A percentile compares a stretch with the other conserved stretches of the same genome.
Conservation (phyloP, 2,329 filamentous ascomycete genomes). For the Scolecobasidium constrictum region DNA sequence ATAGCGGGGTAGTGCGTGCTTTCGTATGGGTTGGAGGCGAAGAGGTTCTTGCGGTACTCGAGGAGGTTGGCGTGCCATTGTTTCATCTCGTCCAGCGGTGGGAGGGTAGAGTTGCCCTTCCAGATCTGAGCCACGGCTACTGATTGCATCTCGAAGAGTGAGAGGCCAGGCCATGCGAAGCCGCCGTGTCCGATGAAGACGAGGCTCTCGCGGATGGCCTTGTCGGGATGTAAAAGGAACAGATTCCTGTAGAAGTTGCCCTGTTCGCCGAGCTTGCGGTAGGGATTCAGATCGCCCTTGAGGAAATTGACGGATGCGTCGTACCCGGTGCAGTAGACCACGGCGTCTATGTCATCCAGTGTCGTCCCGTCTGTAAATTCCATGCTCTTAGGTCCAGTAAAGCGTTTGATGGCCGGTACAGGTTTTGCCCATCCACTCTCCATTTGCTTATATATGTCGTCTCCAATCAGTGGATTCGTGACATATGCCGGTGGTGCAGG, state of each 20-base stretch:
- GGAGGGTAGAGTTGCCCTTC: constrained; percentile 16
- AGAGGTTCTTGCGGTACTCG: constrained; percentile 10
- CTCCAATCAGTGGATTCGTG: constrained; percentile 19
- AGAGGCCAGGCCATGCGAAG: constrained; percentile 17
- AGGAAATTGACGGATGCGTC: constrained; percentile 74
- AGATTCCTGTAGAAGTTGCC: constrained; percentile 21
- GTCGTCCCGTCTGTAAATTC: constrained; percentile 54
- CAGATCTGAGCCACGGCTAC: constrained; percentile 23
- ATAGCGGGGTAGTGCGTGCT: constrained; percentile 16
- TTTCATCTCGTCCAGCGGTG: constrained; percentile 19
- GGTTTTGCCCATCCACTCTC: constrained; percentile 19
- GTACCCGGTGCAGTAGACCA: constrained; percentile 86
- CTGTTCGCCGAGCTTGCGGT: constrained; percentile 14
- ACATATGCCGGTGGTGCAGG: constrained; percentile 18
- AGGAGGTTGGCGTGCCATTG: constrained; percentile 11
- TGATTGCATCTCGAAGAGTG: constrained; percentile 18
- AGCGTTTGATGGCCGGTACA: constrained; percentile 15
- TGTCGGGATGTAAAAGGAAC: constrained; percentile 18
- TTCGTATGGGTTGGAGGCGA: constrained; percentile 10
- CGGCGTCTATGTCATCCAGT: constrained; percentile 58
- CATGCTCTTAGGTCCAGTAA: constrained; percentile 46
- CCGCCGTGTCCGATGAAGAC: constrained; percentile 20
- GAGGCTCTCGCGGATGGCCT: constrained; percentile 15
- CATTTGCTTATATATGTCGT: constrained; percentile 20
- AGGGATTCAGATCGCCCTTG: constrained; percentile 16